phyloP scores from a whole-genome alignment of 2,329 filamentous ascomycete genomes.

The Diaporthe batatas region DNA sequence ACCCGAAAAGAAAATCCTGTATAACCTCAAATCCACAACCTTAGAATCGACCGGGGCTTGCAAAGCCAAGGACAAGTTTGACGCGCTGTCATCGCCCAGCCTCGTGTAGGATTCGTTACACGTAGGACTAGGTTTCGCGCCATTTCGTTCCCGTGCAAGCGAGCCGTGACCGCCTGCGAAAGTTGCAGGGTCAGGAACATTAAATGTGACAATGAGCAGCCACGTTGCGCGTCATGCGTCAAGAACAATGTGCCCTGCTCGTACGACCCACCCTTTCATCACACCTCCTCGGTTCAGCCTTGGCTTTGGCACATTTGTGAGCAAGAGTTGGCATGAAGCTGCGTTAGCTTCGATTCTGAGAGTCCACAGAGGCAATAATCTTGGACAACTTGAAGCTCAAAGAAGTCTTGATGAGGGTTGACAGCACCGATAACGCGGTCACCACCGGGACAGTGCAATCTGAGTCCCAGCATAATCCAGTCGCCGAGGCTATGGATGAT shows the following conservation, averaged over 20 bases:
- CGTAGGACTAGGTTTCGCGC: not conserved
- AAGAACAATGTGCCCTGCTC: not conserved
- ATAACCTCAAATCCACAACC: not conserved
- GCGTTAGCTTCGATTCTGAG: not conserved
- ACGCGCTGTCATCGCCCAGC: not conserved
- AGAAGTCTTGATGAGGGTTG: not conserved
- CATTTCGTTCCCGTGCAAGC: not conserved
- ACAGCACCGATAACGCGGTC: not conserved
- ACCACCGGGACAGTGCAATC: not conserved
- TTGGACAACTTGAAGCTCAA: not conserved
- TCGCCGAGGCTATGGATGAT: not conserved
- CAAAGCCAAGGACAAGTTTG: not conserved
- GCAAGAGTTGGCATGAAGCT: not conserved
- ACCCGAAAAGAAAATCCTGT: not conserved
- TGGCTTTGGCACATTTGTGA: not conserved
- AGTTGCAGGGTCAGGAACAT: not conserved
- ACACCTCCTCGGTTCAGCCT: not conserved
- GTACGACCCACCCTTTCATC: not conserved
- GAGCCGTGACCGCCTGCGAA: not conserved
- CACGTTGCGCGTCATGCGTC: not conserved
- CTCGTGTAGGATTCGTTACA: not conserved
- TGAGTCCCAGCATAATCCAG: not conserved
- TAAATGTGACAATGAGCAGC: conserved; percentile 3
- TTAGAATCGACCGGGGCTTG: not conserved
- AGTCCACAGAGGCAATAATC: not conserved